Base-by-base conservation (phyloP, 805 yeast species). In the Pichia pseudocactophila region DNA sequence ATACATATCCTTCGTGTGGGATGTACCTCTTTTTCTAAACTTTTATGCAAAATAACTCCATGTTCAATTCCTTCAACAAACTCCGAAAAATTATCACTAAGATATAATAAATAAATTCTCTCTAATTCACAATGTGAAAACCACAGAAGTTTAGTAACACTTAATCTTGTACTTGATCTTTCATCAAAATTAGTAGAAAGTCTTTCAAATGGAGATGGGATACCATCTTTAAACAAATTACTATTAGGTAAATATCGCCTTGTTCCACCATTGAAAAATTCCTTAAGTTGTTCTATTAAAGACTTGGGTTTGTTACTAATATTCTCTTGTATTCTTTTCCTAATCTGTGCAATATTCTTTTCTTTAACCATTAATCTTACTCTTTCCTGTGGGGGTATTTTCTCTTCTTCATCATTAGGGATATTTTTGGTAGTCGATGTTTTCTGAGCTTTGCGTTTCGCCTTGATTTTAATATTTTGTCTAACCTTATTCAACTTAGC, bases 41-140 rank as follows among this genome's bases (percentile, higher is more conserved):
- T 50, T 25, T 55, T 54, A 56, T 82, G 89, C 4, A 63, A 63
- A 26, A 50, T 52, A 4, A 59, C 54, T 0, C 90, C 90, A 11
- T 61, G 48, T 3, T 44, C 43, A 66, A 80, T 12, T 10, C 15
- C 69, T 3, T 71, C 68, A 2, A 46, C 50, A 5, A 70, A 70
- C 18, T 58, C 58, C 27, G 50, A 55, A 3, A 51, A 51, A 2
- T 39, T 31, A 8, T 37, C 42, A 6, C 69, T 61, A 16, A 69
- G 62, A 50, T 73, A 82, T 0, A 76, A 54, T 18, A 68, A 66
- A 54, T 76, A 82, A 44, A 71, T 67, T 16, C 63, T 67, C 32
- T 76, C 61, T 36, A 82, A 59, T 57, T 83, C 90, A 63, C 92
- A 83, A 85, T 86, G 82, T n/a, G 69, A 59, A 28, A 71, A 66